Base-by-base conservation (phyloP, 2,329 filamentous ascomycete genomes). In the Onygena corvina region DNA sequence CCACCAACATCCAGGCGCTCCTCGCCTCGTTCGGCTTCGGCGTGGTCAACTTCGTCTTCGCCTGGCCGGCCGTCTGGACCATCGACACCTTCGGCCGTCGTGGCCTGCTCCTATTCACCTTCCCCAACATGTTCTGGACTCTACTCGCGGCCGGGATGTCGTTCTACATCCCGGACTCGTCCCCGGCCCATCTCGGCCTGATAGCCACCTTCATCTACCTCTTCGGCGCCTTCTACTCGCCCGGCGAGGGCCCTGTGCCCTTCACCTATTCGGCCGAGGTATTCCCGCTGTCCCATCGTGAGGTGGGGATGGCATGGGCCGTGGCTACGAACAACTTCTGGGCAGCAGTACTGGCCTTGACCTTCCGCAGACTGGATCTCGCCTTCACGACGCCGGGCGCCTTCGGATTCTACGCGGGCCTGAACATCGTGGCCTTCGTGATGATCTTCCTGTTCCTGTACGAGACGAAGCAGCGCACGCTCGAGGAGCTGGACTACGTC, bases 61-160 rank as follows among this genome's bases (percentile, higher is more conserved):
- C 78, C 16, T 78, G 76, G 64, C 79, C 78, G 0, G 77, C 79
- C 3, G 71, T 81, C 53, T 79, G 73, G 70, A 83, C 80, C 1
- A 83, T 83, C 52, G 80, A 83, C 58, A 82, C 78, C 0, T 82
- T 76, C 52, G 80, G 79, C 20, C 76, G 80, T 30, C 73, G 80
- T 29, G 67, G 75, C 11, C 68, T 83, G 12, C 70, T 82, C 1
- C 67, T 82, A 0, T 81, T 83, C 61, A 83, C 80, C 2, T 82
- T 83, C 59, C 79, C 79, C 0, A 71, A 81, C 50, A 83, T 83
- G 79, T 76, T 76, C n/a, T 81, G 79, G 77, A 79, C 77, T 2
- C 65, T 83, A 11, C 69, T 83, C 1, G 76, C 76, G 0, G 78
- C 77, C 11, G 79, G 76, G 3, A 71, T 82, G 48, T 79, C 73